Percentiles rank a stretch among this genome's conserved stretches.
phyloP scores from a whole-genome alignment of 1,284 basidiomycete genomes.

The Marasmius oreades region DNA sequence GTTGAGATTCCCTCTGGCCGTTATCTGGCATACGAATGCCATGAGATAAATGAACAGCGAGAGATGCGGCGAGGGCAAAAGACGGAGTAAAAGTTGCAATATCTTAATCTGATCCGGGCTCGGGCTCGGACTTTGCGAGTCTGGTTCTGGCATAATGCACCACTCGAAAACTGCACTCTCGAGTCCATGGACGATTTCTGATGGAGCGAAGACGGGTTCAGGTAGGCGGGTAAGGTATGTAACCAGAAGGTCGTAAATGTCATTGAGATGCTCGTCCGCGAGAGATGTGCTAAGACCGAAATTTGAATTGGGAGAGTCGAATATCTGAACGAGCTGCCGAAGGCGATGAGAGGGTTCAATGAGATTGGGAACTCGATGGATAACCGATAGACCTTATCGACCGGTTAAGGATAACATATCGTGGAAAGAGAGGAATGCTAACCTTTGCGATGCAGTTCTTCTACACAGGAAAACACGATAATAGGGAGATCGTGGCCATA shows the following conservation, averaged over 20 bases:
- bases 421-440: constrained; percentile 17
- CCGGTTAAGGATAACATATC: constrained; percentile 47
- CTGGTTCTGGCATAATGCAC: constrained; percentile 44
- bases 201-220: constrained; percentile 42
- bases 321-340: constrained; percentile 33
- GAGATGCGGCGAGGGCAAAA: constrained; percentile 55
- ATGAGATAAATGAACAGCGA: constrained; percentile 60
- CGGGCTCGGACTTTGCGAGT: constrained; percentile 25
- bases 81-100: constrained; percentile 54
- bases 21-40: constrained; percentile 49
- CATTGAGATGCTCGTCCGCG: constrained; percentile 48
- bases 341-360: constrained; percentile 13
- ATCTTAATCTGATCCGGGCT: constrained; percentile 35
- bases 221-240: constrained; percentile 57
- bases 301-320: constrained; percentile 20
- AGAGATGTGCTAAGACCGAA: constrained; percentile 36
- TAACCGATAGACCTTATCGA: constrained; percentile 18
- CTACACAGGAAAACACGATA: constrained; percentile 52
- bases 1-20: constrained; percentile 23
- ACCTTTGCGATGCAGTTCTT: constrained; percentile 60
- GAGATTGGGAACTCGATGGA: constrained; percentile 21
- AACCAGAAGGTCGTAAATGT: constrained; percentile 58
- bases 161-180: constrained; percentile 48
- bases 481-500: constrained; percentile 51
- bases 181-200: constrained; percentile 21